Evolutionary conservation across 2,329 filamentous ascomycete species (phyloP).

Genomic region (Penicillium decumbens): DNA sequence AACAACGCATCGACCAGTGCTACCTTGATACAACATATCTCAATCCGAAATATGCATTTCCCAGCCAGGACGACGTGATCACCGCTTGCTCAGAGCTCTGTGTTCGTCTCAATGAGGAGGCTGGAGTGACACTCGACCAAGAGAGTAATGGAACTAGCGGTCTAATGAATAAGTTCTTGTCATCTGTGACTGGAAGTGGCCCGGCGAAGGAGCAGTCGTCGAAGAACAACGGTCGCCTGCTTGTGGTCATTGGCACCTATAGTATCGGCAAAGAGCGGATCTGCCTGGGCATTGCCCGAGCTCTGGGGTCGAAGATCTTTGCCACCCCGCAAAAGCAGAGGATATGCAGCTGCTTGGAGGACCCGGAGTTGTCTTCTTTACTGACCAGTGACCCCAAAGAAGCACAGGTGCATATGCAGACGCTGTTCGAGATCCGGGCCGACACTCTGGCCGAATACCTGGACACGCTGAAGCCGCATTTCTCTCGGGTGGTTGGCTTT

Average conservation of each 20-base stretch:
- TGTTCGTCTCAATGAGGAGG: conserved; percentile 66
- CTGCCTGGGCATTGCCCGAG: conserved; percentile 84
- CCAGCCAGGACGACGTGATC: conserved; percentile 81
- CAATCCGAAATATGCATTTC: conserved; percentile 92
- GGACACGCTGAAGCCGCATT: conserved; percentile 70
- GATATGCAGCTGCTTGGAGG: conserved; percentile 79
- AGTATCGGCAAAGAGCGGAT: conserved; percentile 97
- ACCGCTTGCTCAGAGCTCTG: conserved; percentile 83
- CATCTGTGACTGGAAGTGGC: conserved; percentile 39
- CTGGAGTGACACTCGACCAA: conserved; percentile 52
- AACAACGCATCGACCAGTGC: conserved; percentile 90
- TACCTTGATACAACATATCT: conserved; percentile 97
- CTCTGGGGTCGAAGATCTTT: conserved; percentile 82
- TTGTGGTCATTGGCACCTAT: conserved; percentile 94
- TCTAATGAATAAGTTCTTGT: conserved; percentile 61
- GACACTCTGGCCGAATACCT: conserved; percentile 90
- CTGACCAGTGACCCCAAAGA: conserved; percentile 75
- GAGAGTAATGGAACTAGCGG: conserved; percentile 53
- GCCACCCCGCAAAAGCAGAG: conserved; percentile 76
- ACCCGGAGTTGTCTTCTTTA: conserved; percentile 70
- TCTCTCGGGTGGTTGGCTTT: conserved; percentile 83
- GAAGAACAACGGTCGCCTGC: conserved; percentile 59
- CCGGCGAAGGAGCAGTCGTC: conserved; percentile 28
- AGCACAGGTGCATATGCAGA: conserved; percentile 97
- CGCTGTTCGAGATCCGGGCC: conserved; percentile 85